Evolutionary conservation across 2,329 filamentous ascomycete genomes (phyloP), one percentile per base, ranked within the genome.

Genomic region (Pseudocercospora vitis): DNA sequence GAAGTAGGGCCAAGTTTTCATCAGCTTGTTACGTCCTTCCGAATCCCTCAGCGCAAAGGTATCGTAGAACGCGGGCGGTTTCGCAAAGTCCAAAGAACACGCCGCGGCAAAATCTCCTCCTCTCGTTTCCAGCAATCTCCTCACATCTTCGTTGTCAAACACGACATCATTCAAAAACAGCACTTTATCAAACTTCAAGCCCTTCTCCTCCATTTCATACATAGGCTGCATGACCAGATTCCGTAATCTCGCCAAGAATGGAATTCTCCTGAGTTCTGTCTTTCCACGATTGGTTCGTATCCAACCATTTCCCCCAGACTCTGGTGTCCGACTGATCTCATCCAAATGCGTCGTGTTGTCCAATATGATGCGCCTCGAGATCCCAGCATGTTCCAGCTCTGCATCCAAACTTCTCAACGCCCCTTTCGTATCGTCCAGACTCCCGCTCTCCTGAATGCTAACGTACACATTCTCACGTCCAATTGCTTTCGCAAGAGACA

Each of bases 391-490:
- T 7, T 75, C 79, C 7, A 89, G 71, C 50, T 79, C 70, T 1
- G 57, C 60, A 53, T 86, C 83, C 23, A 90, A 72, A 19, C 80
- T 75, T 18, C 68, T 71, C 59, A 90, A 71, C 5, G 80, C 81
- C 12, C 73, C 77, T 68, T 88, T 88, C 14, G 81, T 87, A 53
- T 84, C 75, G 66, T 89, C 87, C 73, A 80, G 84, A 65, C 83
- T 87, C 4, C 86, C 86, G 62, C 82, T 86, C 68, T 89, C 86
- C 54, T 81, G 79, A 24, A 89, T 78, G 55, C 81, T 83, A 33
- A 90, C 78, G 65, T 80, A 89, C 1, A 89, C 80, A 65, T 88
- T 88, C 2, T 82, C 75, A 0, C 78, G 71, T 0, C 86, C 86
- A 3, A 88, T 71, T 4, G 74, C 72, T 40, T 78, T 72, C 4